These are phyloP conservation scores for Neobulgaria alba DNA, from an alignment of 2,329 filamentous ascomycete species.

Conservation along the genomic window DNA sequence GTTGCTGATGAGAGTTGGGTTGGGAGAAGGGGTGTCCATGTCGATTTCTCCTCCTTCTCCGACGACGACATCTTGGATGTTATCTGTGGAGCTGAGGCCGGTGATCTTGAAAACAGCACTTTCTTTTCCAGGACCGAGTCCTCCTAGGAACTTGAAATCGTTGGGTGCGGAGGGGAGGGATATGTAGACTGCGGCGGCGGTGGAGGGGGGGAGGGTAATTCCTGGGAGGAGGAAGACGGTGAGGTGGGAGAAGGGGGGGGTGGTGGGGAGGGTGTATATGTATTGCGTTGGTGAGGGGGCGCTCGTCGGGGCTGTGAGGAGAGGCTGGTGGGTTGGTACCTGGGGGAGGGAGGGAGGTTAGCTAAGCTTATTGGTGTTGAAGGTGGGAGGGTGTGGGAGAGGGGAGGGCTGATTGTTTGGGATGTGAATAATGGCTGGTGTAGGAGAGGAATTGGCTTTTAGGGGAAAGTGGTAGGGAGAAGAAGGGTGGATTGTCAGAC, in stretches of 20 bases:
- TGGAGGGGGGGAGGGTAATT: slow-evolving; percentile 61
- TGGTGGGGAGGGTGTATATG: slow-evolving; percentile 40
- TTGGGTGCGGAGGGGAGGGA: slow-evolving; percentile 43
- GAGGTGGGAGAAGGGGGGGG: slow-evolving; percentile 63
- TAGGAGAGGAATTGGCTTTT: not conserved
- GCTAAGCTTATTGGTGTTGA: not conserved
- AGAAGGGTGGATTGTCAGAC: slow-evolving; percentile 2
- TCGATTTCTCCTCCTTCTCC: slow-evolving; percentile 35
- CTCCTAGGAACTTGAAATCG: slow-evolving; percentile 75
- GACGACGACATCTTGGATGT: not conserved
- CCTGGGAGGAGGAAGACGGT: slow-evolving; percentile 79
- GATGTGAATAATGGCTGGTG: not conserved
- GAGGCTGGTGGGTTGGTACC: slow-evolving; percentile 50
- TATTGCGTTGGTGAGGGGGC: slow-evolving; percentile 46
- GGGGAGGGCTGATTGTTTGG: slow-evolving; percentile 1
- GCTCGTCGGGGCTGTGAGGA: slow-evolving; percentile 46
- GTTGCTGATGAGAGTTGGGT: not conserved
- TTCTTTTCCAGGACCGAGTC: slow-evolving; percentile 81
- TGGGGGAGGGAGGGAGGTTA: slow-evolving; percentile 7
- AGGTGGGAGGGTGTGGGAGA: not conserved
- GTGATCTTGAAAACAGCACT: slow-evolving; percentile 82
- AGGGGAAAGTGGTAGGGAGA: too few species aligned
- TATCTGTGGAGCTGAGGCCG: slow-evolving; percentile 8
- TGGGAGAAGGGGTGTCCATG: slow-evolving; percentile 18
- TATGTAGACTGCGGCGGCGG: slow-evolving; percentile 85